Evolutionary conservation across 2,329 filamentous ascomycete species (phyloP), one percentile per base, ranked within the genome.

Genomic region (Coniosporium uncinatum): DNA sequence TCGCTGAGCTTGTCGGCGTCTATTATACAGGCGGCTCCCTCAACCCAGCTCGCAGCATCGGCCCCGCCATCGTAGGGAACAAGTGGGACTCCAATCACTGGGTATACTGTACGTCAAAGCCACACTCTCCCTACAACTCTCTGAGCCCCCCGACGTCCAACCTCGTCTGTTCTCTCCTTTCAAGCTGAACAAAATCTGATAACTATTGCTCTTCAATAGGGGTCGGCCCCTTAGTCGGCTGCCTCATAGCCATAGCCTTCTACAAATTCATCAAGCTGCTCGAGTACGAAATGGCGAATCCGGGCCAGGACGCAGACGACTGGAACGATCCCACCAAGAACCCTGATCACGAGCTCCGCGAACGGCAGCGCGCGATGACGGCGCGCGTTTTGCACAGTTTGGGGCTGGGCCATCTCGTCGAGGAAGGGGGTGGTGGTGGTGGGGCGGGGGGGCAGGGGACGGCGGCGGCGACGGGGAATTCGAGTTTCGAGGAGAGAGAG

Each of bases 1-100:
- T 88, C 34, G 66, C 67, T 0, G 70, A 78, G 43, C 46, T 79
- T 38, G 61, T 67, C 4, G 53, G 61, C 14, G 63, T 69, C 0
- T 65, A 59, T 46, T 69, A 58, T 48, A 70, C 66, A 0, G 66
- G 66, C 6, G 66, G 66, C 4, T 61, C 55, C 13, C 40, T 69
- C 37, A 69, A 69, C 36, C 65, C 66, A 0, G 58, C 65, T 0
- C 48, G 66, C 0, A 57, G 51, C 14, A 67, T 69, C 22, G 65
- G 64, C 2, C 66, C 66, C 1, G 62, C 56, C 33, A 62, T 68
- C 1, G 58, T 63, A 0, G 64, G 59, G 1, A 43, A 47, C 3
- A 52, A 49, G 4, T 69, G 64, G 45, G 59, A 60, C 5, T 39
- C 45, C 0, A 62, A 67, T 39, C 65, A 68, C 47, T 69, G 64